Base-by-base conservation (phyloP, 2,329 filamentous ascomycete species). In the Botrytis aclada region DNA sequence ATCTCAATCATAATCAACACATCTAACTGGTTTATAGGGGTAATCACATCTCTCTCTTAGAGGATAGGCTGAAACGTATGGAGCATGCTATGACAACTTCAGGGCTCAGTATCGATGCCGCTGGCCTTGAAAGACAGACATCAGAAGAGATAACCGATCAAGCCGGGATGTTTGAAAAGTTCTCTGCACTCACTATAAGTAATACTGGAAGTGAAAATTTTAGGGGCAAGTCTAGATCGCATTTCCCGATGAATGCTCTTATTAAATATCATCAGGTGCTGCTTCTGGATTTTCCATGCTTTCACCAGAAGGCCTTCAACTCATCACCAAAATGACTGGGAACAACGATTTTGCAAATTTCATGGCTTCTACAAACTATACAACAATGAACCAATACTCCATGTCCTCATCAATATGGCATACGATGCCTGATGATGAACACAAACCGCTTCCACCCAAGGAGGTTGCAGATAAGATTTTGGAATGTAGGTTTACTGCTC, bases 281-380 rank as follows among this genome's bases (percentile, higher is more conserved):
- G 71, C 77, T 22, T 79, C 77, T 67, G 76, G 77, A 5, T 77
- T 77, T 72, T 77, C 76, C 43, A 69, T 79, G 63, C 74, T 79
- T 66, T 78, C 77, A 34, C 76, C 77, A 32, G 74, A 76, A 64
- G 77, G 77, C 51, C 66, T 79, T 51, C 76, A 70, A 32, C 76
- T 75, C 69, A 78, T 79, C 54, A 58, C 37, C n/a, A 60, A n/a
- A 29, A 41, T 72, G 22, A 67, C 39, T n/a, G 70, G 62, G 22
- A 39, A 72, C 18, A 39, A 60, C 54, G 39, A 34, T 5, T 60
- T 72, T 41, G 18, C 39, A n/a, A 34, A 67, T 2, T 67, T 39
- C n/a, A 67, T 67, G 22, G 8, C 14, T 34, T 8, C n/a, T 34
- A 25, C 16, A 34, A 34, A 41, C 1, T 5, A 60, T 67, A 37